Evolutionary conservation across 495 filamentous ascomycete genomes (phyloP), one percentile per base, ranked within the genome.

Genomic region (Echria macrotheca): DNA sequence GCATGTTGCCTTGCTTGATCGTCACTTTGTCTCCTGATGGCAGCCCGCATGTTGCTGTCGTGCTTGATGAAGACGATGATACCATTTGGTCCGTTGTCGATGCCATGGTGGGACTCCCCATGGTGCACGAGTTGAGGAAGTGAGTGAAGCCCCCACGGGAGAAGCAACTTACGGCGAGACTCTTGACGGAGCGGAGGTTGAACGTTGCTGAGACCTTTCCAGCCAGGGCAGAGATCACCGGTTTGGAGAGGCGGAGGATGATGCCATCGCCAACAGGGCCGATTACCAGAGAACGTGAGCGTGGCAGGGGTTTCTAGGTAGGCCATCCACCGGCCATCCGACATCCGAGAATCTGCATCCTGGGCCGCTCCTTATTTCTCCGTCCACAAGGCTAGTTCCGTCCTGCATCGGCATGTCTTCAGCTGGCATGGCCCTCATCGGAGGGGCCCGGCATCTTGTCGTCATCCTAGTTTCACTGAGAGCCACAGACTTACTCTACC

Each of bases 41-140:
- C 25, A 31, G 12, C 28, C 12, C 28, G 12, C 28, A 31, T 12
- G 33, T 11, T 9, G 23, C 12, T 55, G 42, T 54, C 56, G 56
- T 53, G 54, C 44, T 56, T 39, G 29, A 43, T 25, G 14, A 35
- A 49, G 26, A 28, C 19, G 36, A 58, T 58, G 56, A 49, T 58
- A 31, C 49, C 56, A 58, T 58, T 29, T 11, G 17, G 31, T 36
- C 19, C 23, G 19, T 24, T 37, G 37, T 29, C 37, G 38, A 33
- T 25, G 31, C 11, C 15, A 48, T 35, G n/a, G n/a, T n/a, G n/a
- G n/a, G n/a, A n/a, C n/a, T n/a, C n/a, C n/a, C n/a, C n/a, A n/a
- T n/a, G n/a, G n/a, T n/a, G n/a, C n/a, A n/a, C n/a, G n/a, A n/a
- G n/a, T n/a, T n/a, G n/a, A 29, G 26, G n/a, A 36, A 36, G 26